Conservation (phyloP, 805 yeast species). For the Maudiozyma barnettii region DNA sequence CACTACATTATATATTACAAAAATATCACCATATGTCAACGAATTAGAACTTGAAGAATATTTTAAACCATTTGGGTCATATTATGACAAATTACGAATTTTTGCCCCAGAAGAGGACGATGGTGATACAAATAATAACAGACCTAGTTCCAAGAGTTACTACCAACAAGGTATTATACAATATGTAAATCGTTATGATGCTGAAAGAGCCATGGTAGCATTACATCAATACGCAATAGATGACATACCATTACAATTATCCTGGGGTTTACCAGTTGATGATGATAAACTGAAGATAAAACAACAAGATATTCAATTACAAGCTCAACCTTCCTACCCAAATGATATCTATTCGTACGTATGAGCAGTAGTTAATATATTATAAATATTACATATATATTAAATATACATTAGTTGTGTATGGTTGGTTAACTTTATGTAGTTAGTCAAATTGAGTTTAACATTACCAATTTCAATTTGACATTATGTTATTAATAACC, state of each 20-base stretch:
- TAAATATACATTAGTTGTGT: no score
- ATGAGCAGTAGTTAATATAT: neutral
- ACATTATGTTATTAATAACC: no score
- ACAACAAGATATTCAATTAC: no score
- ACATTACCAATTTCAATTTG: no score
- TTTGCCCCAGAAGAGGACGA: conserved; percentile 42
- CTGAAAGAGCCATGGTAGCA: conserved; percentile 74
- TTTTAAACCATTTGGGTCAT: conserved; percentile 61
- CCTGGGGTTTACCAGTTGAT: conserved; percentile 63
- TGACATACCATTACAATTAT: conserved; percentile 68
- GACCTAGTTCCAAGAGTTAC: neutral
- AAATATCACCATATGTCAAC: conserved; percentile 47
- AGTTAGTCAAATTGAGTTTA: no score
- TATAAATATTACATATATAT: no score
- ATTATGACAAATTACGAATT: conserved; percentile 42
- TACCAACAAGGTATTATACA: conserved; percentile 62
- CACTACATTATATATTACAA: conserved; percentile 65
- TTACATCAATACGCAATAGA: conserved; percentile 90
- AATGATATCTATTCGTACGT: conserved; percentile 11
- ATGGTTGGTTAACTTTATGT: no score
- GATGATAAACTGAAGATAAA: no score
- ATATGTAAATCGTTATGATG: conserved; percentile 64
- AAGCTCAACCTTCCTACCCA: conserved; percentile 12
- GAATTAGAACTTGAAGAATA: conserved; percentile 52
- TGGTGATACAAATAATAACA: conserved; percentile 35